phyloP scores from a whole-genome alignment of 495 filamentous ascomycete genomes.

The Pyronema omphalodes region DNA sequence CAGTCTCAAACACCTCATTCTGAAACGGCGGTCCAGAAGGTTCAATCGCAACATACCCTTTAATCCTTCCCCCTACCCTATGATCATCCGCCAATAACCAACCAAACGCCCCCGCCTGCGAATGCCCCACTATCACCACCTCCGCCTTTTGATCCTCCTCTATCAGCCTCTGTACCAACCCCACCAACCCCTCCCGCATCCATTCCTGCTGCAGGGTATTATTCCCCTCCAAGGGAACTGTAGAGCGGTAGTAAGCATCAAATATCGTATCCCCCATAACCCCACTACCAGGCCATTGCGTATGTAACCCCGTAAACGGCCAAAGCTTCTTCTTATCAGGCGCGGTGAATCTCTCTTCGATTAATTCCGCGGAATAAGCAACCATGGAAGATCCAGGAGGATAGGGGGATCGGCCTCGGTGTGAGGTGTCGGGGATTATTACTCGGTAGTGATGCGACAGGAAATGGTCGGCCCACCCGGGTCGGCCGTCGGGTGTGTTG shows the following conservation, averaged over 20 bases:
- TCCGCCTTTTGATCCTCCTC: background rate
- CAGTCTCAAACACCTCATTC: background rate
- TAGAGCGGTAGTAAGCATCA: slow-evolving; percentile 17
- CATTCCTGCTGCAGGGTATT: background rate
- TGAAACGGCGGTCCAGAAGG: slow-evolving; percentile 1
- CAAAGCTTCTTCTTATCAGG: slow-evolving; percentile 25
- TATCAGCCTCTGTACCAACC: background rate
- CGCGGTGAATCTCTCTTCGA: slow-evolving; percentile 27
- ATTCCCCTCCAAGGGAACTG: background rate
- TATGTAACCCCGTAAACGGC: slow-evolving; percentile 31
- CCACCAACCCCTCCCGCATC: background rate
- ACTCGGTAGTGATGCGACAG: slow-evolving; percentile 29
- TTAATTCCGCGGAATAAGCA: slow-evolving; percentile 24
- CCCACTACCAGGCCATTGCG: slow-evolving; percentile 34
- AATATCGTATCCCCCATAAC: slow-evolving; percentile 29
- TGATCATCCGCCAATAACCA: slow-evolving; percentile 1
- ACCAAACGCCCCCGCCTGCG: background rate
- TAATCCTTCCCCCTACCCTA: background rate
- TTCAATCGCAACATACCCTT: background rate
- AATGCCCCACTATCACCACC: slow-evolving; percentile 5
- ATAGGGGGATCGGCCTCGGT: slow-evolving; percentile 29
- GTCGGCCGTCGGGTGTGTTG: slow-evolving; percentile 31
- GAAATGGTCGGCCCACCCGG: slow-evolving; percentile 33
- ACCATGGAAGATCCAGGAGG: background rate
- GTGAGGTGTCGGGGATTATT: slow-evolving; percentile 32